phyloP scores from a whole-genome alignment of 768 basidiomycete genomes.

The Mrakia hoshinonis region DNA sequence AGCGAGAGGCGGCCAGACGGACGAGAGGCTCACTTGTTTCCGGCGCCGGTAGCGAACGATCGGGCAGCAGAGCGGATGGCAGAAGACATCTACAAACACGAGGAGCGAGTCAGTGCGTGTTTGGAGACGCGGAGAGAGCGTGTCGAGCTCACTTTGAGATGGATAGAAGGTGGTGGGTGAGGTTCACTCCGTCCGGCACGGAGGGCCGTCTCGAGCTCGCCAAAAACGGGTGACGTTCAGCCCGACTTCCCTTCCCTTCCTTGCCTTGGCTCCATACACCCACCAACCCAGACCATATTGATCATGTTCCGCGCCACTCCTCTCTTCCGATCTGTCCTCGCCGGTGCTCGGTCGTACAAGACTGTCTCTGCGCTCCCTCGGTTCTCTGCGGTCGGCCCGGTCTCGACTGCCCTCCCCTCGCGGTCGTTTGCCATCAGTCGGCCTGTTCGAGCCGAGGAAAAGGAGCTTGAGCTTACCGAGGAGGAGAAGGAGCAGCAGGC shows the following conservation, averaged over 20 bases:
- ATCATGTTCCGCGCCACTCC: constrained; percentile 5
- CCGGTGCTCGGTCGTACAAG: not conserved
- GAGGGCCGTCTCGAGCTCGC: not conserved
- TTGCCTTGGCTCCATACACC: not conserved
- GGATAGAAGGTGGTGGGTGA: not conserved
- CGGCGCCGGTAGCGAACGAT: constrained; percentile 17
- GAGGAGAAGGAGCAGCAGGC: not conserved
- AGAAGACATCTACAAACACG: constrained; percentile 1
- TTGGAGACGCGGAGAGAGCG: not conserved
- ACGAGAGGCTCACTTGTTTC: constrained; percentile 5
- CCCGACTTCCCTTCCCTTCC: not conserved
- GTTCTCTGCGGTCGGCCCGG: not conserved
- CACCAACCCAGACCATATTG: not conserved
- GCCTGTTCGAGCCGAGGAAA: not conserved
- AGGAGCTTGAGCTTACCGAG: not conserved
- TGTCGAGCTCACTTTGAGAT: not conserved
- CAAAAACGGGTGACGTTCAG: not conserved
- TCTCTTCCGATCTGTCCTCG: constrained; percentile 5
- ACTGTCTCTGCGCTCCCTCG: not conserved
- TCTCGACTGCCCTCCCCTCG: not conserved
- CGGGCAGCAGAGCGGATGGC: constrained; percentile 16
- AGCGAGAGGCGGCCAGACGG: not conserved
- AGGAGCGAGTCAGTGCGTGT: not conserved
- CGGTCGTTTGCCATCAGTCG: not conserved
- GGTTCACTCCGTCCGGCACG: too few relatives aligned